Evolutionary conservation across 306 rosid species (phyloP).

Genomic region (Albizia julibrissin): DNA sequence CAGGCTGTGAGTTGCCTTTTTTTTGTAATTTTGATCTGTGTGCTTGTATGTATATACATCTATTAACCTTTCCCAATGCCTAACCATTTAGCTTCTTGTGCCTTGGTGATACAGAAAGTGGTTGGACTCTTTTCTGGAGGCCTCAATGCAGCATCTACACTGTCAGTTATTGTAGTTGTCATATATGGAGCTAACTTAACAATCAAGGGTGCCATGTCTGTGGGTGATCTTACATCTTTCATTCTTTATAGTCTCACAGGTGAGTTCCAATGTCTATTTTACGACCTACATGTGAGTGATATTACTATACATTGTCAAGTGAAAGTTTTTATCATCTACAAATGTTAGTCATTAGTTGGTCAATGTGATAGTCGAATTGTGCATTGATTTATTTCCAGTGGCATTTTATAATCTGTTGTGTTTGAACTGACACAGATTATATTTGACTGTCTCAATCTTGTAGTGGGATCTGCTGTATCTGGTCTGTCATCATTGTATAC

Average conservation of each 20-base stretch:
- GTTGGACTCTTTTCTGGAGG: conserved; percentile 82
- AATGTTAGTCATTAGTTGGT: conserved; percentile 15
- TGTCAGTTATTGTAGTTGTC: conserved; percentile 72
- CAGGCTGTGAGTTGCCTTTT: conserved; percentile 69
- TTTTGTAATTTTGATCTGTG: conserved; percentile 12
- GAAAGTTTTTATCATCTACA: conserved; percentile 15
- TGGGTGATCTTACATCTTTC: conserved; percentile 81
- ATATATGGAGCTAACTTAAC: conserved; percentile 84
- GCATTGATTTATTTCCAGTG: conserved; percentile 7
- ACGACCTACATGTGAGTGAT: conserved; percentile 11
- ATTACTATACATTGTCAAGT: background rate
- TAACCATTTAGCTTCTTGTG: conserved; percentile 17
- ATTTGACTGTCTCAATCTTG: conserved; percentile 36
- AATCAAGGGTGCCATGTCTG: conserved; percentile 65
- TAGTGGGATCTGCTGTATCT: conserved; percentile 76
- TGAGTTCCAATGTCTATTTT: conserved; percentile 35
- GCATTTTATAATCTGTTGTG: conserved; percentile 25
- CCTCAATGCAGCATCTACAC: conserved; percentile 76
- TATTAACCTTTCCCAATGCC: conserved; percentile 14
- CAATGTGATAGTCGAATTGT: conserved; percentile 12
- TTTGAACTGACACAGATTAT: conserved; percentile 21
- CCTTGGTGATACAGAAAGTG: conserved; percentile 59
- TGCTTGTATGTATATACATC: conserved; percentile 11
- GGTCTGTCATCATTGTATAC: conserved; percentile 78
- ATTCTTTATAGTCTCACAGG: conserved; percentile 91